Percentiles rank a stretch among this genome's conserved stretches.
Evolutionary conservation across 2,329 filamentous ascomycete genomes (phyloP).

Genomic region (Penicillium sp.): DNA sequence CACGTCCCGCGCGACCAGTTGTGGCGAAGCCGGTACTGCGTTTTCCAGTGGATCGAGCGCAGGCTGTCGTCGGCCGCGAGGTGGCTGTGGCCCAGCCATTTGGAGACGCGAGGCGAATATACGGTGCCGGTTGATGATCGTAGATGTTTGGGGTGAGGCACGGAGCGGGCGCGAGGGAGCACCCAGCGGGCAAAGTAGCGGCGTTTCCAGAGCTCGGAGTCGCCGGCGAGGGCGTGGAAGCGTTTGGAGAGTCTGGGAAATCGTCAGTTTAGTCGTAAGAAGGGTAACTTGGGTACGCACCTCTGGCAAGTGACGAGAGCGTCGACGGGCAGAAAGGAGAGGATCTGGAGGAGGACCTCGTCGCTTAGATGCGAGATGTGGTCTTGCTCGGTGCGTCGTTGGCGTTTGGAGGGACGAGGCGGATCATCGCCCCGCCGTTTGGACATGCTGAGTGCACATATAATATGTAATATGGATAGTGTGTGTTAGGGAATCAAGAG

Average conservation of each 20-base stretch:
- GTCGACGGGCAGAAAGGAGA: constrained; percentile 68
- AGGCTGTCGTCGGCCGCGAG: constrained; percentile 45
- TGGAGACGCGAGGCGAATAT: constrained; percentile 55
- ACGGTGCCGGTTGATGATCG: constrained; percentile 31
- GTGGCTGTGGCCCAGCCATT: constrained; percentile 60
- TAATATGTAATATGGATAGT: background rate
- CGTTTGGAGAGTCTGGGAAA: constrained; percentile 59
- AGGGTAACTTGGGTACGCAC: constrained; percentile 33
- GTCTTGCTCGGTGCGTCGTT: constrained; percentile 43
- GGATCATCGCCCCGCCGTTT: constrained; percentile 25
- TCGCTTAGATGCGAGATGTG: constrained; percentile 72
- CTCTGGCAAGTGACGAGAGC: constrained; percentile 63
- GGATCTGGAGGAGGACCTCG: constrained; percentile 79
- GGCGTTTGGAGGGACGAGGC: constrained; percentile 42
- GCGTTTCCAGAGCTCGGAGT: constrained; percentile 86
- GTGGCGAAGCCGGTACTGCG: constrained; percentile 79
- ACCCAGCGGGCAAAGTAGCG: constrained; percentile 88
- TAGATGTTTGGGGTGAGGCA: constrained; percentile 60
- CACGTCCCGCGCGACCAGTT: constrained; percentile 88
- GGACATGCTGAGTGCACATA: constrained; percentile 22
- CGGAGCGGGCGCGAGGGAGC: constrained; percentile 69
- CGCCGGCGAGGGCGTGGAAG: constrained; percentile 67
- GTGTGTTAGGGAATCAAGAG: background rate
- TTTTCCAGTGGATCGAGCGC: constrained; percentile 70
- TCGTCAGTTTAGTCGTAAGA: constrained; percentile 4